Evolutionary conservation across 352 stramenopile species (phyloP).

Genomic region (Phytophthora meadii): DNA sequence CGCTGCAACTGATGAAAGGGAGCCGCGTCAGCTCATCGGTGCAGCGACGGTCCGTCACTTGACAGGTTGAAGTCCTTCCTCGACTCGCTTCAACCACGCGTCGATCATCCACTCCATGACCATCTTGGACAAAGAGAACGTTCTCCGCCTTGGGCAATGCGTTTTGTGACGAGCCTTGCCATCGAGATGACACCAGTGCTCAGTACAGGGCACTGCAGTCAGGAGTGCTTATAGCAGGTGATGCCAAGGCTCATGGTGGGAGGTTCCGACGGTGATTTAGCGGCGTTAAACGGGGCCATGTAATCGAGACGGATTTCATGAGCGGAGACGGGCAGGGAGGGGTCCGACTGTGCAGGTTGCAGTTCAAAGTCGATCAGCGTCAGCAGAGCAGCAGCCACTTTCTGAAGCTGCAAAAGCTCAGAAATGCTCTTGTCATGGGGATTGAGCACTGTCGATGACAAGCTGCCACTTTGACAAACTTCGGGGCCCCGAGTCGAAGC

Average conservation of each 20-base stretch:
- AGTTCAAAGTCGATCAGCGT: conserved; percentile 9
- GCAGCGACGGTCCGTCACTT: conserved; percentile 6
- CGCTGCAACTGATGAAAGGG: conserved; percentile 23
- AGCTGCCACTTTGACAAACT: too few species aligned
- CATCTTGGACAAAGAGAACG: too few species aligned
- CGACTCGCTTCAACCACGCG: conserved; percentile 16
- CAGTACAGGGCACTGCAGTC: background rate
- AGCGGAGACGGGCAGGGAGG: conserved; percentile 7
- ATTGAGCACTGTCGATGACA: too few species aligned
- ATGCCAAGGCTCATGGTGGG: conserved; percentile 3
- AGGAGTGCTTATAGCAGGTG: background rate
- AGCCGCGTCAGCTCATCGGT: conserved; percentile 22
- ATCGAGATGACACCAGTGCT: background rate
- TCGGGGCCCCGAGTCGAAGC: background rate
- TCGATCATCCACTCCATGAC: too few species aligned
- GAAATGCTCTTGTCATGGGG: background rate
- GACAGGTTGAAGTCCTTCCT: conserved; percentile 28
- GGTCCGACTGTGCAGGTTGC: background rate
- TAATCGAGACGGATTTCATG: conserved; percentile 23
- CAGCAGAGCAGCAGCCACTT: background rate
- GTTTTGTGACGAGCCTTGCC: background rate
- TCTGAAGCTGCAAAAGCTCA: conserved; percentile 21
- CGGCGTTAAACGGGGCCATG: conserved; percentile 19
- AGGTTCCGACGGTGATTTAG: conserved; percentile 22
- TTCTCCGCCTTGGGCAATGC: too few species aligned